These are phyloP conservation scores for Catunica adiposa DNA, from an alignment of 2,329 filamentous ascomycete species.

Conservation along the genomic window DNA sequence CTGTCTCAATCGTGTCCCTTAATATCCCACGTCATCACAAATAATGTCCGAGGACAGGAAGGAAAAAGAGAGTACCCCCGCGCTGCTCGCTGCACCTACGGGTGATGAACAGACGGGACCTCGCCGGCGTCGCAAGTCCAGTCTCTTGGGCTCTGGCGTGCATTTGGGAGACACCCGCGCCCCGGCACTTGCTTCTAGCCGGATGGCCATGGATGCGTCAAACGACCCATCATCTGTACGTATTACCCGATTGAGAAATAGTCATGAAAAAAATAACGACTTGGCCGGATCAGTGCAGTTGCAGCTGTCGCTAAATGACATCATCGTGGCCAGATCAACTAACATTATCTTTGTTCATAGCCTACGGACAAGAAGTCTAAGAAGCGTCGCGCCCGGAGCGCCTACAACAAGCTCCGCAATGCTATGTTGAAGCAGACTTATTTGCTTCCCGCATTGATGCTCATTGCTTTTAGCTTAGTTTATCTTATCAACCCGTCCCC, in stretches of 20 bases:
- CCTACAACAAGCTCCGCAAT: constrained; percentile 32
- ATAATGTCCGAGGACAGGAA: neutral
- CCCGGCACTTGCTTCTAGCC: constrained; percentile 36
- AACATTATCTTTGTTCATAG: constrained; percentile 8
- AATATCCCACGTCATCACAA: neutral
- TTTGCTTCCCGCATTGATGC: constrained; percentile 50
- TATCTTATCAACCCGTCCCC: constrained; percentile 63
- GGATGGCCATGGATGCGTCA: constrained; percentile 27
- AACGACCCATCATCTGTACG: constrained; percentile 12
- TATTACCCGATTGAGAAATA: neutral
- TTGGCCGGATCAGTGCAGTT: neutral
- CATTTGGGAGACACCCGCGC: constrained; percentile 39
- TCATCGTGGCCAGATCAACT: neutral
- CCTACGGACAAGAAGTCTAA: constrained; percentile 25
- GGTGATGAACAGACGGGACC: constrained; percentile 18
- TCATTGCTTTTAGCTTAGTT: constrained; percentile 43
- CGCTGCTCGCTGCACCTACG: neutral
- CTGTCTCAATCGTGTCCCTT: neutral
- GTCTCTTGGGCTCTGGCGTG: constrained; percentile 35
- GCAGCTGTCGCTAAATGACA: neutral
- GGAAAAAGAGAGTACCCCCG: neutral
- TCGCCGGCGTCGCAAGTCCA: constrained; percentile 39
- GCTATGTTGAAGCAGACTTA: constrained; percentile 45
- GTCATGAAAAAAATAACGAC: neutral
- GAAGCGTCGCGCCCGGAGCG: constrained; percentile 37